Base-by-base conservation (phyloP, 306 rosid genomes). In the Alnus glutinosa region DNA sequence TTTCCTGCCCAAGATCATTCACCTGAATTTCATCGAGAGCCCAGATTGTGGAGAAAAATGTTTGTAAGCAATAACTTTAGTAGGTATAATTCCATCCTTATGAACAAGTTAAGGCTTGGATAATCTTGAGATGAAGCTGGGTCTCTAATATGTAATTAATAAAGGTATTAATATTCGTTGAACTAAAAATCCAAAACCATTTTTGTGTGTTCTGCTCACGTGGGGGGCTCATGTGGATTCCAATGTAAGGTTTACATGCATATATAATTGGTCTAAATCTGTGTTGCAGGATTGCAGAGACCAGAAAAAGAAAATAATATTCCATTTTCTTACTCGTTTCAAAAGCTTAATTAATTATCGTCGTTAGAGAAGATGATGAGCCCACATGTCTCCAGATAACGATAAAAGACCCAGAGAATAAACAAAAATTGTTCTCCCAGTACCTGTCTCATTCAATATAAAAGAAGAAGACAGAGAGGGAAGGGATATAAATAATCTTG, bases 371-470 rank as follows among this genome's bases (percentile, higher is more conserved):
- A 12, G 63, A 78, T 75, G 67, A 82, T 42, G 46, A 42, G 46
- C 46, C 46, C 46, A 42, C 46, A 11, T 49, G 13, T 49, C 51
- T 82, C 71, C 3, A 75, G 0, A 5, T 70, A 69, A 70, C 30
- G 78, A 79, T 66, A 63, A 82, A 87, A 80, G 72, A 59, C 78
- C 85, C 59, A 67, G 63, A 80, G 88, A 81, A 82, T 76, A 84
- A 70, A 71, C 73, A 74, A 75, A 75, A 28, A 58, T 42, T 75
- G 79, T 76, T 82, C 77, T 69, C 5, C 70, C 75, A 13, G 28
- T 23, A 23, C 28, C 28, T 78, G 90, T 80, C 86, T 32, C 84
- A 79, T 77, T 78, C 58, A 68, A 69, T 74, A 76, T 58, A 80
- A 76, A 73, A 74, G 74, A 76, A 80, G 75, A 66, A 76, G 63